Base-by-base conservation (phyloP, 345 rosid genomes). In the Arabidopsis suecica region DNA sequence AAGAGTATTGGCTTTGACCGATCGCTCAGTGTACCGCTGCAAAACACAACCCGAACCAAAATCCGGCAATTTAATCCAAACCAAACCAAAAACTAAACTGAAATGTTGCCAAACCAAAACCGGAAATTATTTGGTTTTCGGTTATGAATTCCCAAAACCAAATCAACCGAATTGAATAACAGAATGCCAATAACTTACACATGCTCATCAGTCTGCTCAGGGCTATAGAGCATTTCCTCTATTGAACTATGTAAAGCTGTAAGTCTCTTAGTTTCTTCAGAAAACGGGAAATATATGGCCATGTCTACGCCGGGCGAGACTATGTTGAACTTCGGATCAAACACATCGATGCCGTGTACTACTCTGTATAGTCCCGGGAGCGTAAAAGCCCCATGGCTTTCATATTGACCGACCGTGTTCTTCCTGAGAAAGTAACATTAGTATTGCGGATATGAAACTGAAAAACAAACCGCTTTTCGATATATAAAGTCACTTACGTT, bases 281-380 rank as follows among this genome's bases (percentile, higher is more conserved):
- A 82, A 73, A 75, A 93, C 5, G 99, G 94, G 82, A 92, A 92
- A 75, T 95, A 95, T 61, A 95, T 95, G 68, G 84, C 70, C 98
- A 93, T 90, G 82, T 95, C 99, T 4, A 96, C 94, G n/a, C 99
- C 99, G 0, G 96, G 98, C 40, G 99, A 95, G 63, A 95, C 99
- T 71, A 95, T 95, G 67, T 95, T 95, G 88, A 95, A 95, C 79
- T 95, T 95, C 0, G 99, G 97, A 83, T 95, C 97, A 68, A 95
- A 95, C 66, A 95, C 98, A 87, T 95, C 88, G 72, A 95, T 83
- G 81, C 97, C 99, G 69, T 92, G 96, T 57, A 95, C 99, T 80
- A 92, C 97, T 50, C 98, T 84, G 75, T 92, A 95, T 59, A 83
- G 80, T 74, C 98, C 99, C 4, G 99, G 99, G 60, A 90, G 96